A percentile compares a stretch with the other conserved stretches of the same genome.
phyloP scores from a whole-genome alignment of 306 rosid genomes.

The Alnus rubra region DNA sequence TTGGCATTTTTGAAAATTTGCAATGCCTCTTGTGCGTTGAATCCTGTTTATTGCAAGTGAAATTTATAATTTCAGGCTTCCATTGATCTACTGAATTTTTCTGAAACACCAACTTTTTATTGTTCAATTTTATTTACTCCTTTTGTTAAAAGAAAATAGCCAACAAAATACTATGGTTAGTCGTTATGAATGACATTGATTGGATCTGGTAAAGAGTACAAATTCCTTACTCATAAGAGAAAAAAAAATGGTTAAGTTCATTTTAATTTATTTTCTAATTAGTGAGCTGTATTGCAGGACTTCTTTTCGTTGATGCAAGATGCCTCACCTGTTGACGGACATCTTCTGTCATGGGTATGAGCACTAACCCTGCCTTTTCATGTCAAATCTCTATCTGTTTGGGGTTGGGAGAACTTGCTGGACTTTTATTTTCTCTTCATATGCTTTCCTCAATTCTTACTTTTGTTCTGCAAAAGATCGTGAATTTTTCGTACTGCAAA shows the following conservation, averaged over 20 bases:
- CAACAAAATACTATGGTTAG: background rate
- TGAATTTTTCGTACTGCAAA: background rate
- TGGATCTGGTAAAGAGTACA: background rate
- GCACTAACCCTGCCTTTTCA: slow-evolving; percentile 14
- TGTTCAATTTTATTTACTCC: background rate
- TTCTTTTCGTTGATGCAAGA: slow-evolving; percentile 68
- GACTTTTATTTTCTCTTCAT: background rate
- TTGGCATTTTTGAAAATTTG: background rate
- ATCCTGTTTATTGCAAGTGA: background rate
- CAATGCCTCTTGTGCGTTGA: background rate
- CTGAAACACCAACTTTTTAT: background rate
- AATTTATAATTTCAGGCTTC: background rate
- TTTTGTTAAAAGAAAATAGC: background rate
- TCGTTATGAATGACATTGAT: slow-evolving; percentile 12
- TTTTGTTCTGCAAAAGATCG: background rate
- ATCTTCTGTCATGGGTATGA: slow-evolving; percentile 85
- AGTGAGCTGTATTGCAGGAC: slow-evolving; percentile 52
- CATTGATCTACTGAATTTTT: background rate
- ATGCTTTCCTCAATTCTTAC: background rate
- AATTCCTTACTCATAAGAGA: background rate
- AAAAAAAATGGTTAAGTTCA: slow-evolving; percentile 4
- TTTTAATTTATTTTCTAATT: slow-evolving; percentile 13
- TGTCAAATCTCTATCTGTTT: background rate
- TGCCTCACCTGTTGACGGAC: slow-evolving; percentile 76
- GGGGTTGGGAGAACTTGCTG: background rate